A percentile compares a stretch with the other conserved stretches of the same genome.
Conservation (phyloP, 1,284 basidiomycete genomes). For the Flammula alnicola region DNA sequence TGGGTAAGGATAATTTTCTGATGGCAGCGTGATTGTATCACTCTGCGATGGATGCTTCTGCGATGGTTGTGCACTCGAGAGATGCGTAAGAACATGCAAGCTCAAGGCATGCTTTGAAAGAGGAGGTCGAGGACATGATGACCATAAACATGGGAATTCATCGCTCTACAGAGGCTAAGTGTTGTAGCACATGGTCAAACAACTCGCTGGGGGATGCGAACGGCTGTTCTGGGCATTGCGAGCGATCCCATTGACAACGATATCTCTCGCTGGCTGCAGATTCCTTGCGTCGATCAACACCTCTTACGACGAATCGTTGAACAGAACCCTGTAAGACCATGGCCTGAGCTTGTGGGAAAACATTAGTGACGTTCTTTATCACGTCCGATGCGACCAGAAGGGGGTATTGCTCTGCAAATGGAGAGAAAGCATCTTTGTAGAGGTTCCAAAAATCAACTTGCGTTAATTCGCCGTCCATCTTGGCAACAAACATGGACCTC, state of each 20-base stretch:
- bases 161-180: slow-evolving; percentile 51
- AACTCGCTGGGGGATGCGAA: slow-evolving; percentile 60
- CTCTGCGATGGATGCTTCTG: slow-evolving; percentile 67
- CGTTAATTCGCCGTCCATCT: slow-evolving; percentile 75
- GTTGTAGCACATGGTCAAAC: slow-evolving; percentile 70
- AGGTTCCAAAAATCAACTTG: slow-evolving; percentile 91
- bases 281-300: slow-evolving; percentile 72
- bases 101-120: slow-evolving; percentile 56
- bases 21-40: slow-evolving; percentile 67
- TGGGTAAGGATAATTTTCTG: slow-evolving; percentile 56
- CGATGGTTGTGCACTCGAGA: slow-evolving; percentile 58
- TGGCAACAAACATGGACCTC: slow-evolving; percentile 75
- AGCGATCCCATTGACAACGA: slow-evolving; percentile 72
- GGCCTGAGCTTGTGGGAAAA: slow-evolving; percentile 81
- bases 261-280: slow-evolving; percentile 56
- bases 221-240: slow-evolving; percentile 51
- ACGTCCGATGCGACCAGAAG: slow-evolving; percentile 83
- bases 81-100: slow-evolving; percentile 73
- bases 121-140: slow-evolving; percentile 55
- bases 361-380: slow-evolving; percentile 81
- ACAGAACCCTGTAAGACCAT: slow-evolving; percentile 78
- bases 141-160: slow-evolving; percentile 66
- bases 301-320: slow-evolving; percentile 80
- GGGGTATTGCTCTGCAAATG: slow-evolving; percentile 55
- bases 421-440: slow-evolving; percentile 76